A percentile compares a stretch with the other conserved stretches of the same genome.
phyloP scores from a whole-genome alignment of 140 eudicot species.

The Ambrosia hybrid region DNA sequence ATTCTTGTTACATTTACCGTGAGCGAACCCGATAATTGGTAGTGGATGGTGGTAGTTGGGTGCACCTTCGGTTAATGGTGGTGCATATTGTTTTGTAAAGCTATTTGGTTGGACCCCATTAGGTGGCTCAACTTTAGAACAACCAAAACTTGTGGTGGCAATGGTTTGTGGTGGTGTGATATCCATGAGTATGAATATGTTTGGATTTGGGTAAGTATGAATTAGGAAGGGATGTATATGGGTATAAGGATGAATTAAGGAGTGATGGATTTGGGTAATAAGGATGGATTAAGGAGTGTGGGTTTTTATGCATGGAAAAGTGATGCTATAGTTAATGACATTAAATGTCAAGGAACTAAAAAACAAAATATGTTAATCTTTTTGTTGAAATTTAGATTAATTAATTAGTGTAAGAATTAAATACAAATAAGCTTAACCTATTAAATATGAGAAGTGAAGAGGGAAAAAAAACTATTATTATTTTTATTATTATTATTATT shows the following conservation, averaged over 20 bases:
- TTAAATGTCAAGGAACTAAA: slow-evolving; percentile 1
- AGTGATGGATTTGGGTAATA: no score
- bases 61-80: slow-evolving; percentile 45
- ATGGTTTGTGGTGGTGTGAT: slow-evolving; percentile 13
- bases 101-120: not conserved
- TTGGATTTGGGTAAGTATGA: not conserved
- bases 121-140: slow-evolving; percentile 31
- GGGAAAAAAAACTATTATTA: no score
- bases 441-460: no score
- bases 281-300: not conserved
- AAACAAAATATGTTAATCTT: not conserved
- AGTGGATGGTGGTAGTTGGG: slow-evolving; percentile 47
- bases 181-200: not conserved
- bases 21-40: slow-evolving; percentile 17
- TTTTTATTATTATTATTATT: no score
- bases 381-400: slow-evolving; percentile 6
- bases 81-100: not conserved
- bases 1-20: slow-evolving; percentile 67
- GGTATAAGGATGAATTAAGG: no score
- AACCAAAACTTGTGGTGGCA: slow-evolving; percentile 32
- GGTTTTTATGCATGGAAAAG: slow-evolving; percentile 13
- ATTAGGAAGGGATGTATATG: not conserved
- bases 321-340: not conserved
- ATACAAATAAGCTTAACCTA: no score
- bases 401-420: not conserved